Conservation (phyloP, 169 alveolate species). For the Neospora caninum region DNA sequence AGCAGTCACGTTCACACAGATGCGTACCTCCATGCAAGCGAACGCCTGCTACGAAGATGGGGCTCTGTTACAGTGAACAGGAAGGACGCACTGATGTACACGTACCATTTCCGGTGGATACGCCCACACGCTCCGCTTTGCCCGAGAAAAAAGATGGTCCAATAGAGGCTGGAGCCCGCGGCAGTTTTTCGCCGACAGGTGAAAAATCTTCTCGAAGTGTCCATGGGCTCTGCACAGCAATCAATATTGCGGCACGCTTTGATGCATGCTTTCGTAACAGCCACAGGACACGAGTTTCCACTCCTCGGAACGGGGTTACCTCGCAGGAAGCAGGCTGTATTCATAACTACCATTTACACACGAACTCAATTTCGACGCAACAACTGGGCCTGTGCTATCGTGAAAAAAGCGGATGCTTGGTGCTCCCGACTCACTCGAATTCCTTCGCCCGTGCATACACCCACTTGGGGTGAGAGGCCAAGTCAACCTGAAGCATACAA, state of each 20-base stretch:
- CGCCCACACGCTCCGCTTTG: conserved; percentile 82
- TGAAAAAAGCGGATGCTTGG: too few species aligned
- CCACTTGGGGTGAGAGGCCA: conserved; percentile 73
- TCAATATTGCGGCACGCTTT: background rate
- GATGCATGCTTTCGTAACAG: background rate
- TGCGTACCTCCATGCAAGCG: too few species aligned
- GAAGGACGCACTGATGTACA: too few species aligned
- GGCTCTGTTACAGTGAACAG: background rate
- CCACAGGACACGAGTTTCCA: background rate
- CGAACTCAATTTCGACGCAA: background rate
- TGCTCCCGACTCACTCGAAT: conserved; percentile 46
- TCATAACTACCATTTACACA: background rate
- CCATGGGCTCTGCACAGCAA: conserved; percentile 81
- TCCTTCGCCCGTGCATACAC: conserved; percentile 65
- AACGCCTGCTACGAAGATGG: too few species aligned
- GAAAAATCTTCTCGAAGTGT: conserved; percentile 79
- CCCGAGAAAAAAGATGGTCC: conserved; percentile 71
- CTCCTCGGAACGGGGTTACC: background rate
- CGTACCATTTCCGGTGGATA: conserved; percentile 81
- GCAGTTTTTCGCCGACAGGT: conserved; percentile 82
- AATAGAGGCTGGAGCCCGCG: conserved; percentile 79
- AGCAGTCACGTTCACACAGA: too few species aligned
- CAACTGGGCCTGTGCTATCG: too few species aligned
- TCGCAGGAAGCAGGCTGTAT: background rate
- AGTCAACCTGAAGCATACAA: conserved; percentile 48